Evolutionary conservation across 2,329 filamentous ascomycete species (phyloP).

Genomic region (Coniochaeta ligniaria): DNA sequence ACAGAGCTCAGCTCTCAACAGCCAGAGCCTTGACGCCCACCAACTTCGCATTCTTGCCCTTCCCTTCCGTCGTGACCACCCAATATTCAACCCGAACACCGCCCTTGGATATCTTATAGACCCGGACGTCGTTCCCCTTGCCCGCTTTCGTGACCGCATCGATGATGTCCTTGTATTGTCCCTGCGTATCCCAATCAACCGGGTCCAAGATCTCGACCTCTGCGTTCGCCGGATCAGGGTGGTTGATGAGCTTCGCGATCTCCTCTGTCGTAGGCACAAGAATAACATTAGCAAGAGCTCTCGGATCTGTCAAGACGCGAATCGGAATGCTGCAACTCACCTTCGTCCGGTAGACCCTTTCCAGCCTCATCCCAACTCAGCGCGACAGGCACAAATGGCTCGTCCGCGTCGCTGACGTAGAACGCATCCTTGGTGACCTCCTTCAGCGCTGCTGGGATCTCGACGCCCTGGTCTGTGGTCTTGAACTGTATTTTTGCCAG

Average conservation of each 20-base stretch:
- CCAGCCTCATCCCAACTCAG: constrained; percentile 51
- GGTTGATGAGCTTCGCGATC: constrained; percentile 61
- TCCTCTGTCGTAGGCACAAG: constrained; percentile 42
- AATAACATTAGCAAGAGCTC: neutral
- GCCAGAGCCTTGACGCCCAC: constrained; percentile 74
- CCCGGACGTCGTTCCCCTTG: constrained; percentile 60
- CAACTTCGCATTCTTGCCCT: constrained; percentile 50
- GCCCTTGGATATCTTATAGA: constrained; percentile 63
- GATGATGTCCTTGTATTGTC: constrained; percentile 62
- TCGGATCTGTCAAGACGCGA: neutral
- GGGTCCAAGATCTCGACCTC: constrained; percentile 60
- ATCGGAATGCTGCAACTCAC: constrained; percentile 30
- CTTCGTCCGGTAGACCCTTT: constrained; percentile 51
- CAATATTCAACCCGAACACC: constrained; percentile 70
- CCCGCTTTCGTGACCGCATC: constrained; percentile 60
- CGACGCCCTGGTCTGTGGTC: constrained; percentile 42
- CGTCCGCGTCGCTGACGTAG: constrained; percentile 78
- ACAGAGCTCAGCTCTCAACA: constrained; percentile 54
- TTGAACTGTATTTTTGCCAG: constrained; percentile 32
- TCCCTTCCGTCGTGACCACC: constrained; percentile 58
- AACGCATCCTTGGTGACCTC: constrained; percentile 46
- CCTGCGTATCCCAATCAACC: constrained; percentile 65
- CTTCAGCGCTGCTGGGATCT: constrained; percentile 53
- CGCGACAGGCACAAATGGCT: constrained; percentile 73
- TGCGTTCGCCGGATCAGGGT: constrained; percentile 43